Evolutionary conservation across 1,139 yeast species (phyloP).

Genomic region (Scheffersomyces lignicola): DNA sequence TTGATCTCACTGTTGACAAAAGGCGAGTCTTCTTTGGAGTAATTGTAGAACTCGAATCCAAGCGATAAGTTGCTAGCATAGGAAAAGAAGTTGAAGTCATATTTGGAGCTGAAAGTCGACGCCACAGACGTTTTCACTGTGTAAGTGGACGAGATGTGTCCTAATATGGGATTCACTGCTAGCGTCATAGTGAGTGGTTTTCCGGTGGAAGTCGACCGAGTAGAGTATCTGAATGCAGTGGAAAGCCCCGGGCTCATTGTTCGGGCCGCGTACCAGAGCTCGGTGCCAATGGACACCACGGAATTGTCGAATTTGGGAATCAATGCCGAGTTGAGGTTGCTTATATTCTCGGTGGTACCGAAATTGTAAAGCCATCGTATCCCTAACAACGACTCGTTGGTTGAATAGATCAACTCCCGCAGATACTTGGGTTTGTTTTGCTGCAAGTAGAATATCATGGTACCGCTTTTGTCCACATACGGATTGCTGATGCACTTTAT

Average conservation of each 20-base stretch:
- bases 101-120: conserved; percentile 79
- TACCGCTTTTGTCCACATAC: conserved; percentile 53
- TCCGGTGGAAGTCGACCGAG: conserved; percentile 83
- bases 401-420: conserved; percentile 80
- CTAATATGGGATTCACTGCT: conserved; percentile 86
- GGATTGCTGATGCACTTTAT: conserved; percentile 77
- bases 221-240: conserved; percentile 79
- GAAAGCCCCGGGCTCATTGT: conserved; percentile 86
- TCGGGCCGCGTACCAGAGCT: conserved; percentile 83
- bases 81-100: conserved; percentile 88
- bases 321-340: conserved; percentile 12
- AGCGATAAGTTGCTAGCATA: conserved; percentile 84
- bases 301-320: conserved; percentile 47
- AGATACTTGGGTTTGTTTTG: conserved; percentile 63
- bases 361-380: conserved; percentile 76
- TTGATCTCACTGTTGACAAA: conserved; percentile 10
- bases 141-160: conserved; percentile 86
- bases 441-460: conserved; percentile 73
- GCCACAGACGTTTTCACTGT: conserved; percentile 78
- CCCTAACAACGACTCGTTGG: conserved; percentile 87
- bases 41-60: conserved; percentile 81
- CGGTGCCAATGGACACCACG: conserved; percentile 75
- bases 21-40: conserved; percentile 15
- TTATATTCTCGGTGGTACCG: conserved; percentile 28
- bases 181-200: conserved; percentile 88